Conservation (phyloP, 2,329 filamentous ascomycete genomes). For the Aspergillus pseudotamarii region DNA sequence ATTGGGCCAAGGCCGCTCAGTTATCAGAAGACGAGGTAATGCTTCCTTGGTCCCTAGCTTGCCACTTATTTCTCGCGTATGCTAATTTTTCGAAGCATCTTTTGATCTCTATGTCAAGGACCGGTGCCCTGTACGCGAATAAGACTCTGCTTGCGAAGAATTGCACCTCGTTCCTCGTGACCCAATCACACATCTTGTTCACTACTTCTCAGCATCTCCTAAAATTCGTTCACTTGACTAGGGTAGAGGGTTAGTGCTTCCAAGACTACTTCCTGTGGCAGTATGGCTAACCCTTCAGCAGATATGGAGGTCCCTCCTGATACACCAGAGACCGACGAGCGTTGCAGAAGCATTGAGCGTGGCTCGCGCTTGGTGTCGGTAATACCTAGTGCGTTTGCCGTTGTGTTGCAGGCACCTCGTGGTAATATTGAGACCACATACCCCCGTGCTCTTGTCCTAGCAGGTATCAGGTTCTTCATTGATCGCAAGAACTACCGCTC, state of each 20-base stretch:
- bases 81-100: constrained; percentile 42
- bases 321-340: constrained; percentile 87
- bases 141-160: constrained; percentile 75
- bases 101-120: constrained; percentile 69
- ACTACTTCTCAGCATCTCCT: constrained; percentile 91
- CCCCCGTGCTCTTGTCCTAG: constrained; percentile 87
- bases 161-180: constrained; percentile 87
- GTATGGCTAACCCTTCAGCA: constrained; percentile 41
- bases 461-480: constrained; percentile 81
- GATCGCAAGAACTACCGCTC: constrained; percentile 77
- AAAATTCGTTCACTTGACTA: constrained; percentile 85
- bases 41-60: not conserved
- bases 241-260: constrained; percentile 60
- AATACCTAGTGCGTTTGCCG: constrained; percentile 81
- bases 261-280: not conserved
- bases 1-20: constrained; percentile 41
- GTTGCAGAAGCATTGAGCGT: constrained; percentile 88
- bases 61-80: not conserved
- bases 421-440: constrained; percentile 96
- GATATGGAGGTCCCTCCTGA: constrained; percentile 82
- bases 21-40: constrained; percentile 45
- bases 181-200: constrained; percentile 80
- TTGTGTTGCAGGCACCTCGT: constrained; percentile 92
- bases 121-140: constrained; percentile 78
- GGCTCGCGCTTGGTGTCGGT: constrained; percentile 85